A percentile compares a stretch with the other conserved stretches of the same genome.
Conservation (phyloP, 305 asterid species). For the Caryopteris hybrid region DNA sequence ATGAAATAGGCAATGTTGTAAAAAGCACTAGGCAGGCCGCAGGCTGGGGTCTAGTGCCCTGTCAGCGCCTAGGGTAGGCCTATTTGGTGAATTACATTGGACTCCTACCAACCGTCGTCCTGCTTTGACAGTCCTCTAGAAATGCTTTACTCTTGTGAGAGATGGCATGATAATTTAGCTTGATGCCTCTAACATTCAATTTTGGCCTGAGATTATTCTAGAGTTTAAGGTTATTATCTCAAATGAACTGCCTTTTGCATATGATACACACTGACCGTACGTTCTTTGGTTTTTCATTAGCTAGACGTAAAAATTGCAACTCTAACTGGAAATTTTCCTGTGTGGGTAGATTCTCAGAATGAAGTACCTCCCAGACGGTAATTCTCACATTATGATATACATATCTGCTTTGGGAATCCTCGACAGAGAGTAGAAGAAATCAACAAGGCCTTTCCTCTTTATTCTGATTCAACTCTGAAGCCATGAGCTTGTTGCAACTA, state of each 20-base stretch:
- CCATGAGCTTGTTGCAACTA: conserved; percentile 4
- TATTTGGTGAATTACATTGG: not conserved
- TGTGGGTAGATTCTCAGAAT: conserved; percentile 21
- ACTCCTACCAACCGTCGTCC: not conserved
- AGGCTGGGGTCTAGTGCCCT: no score
- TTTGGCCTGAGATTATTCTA: no score
- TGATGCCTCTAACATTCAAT: no score
- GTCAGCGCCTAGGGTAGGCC: no score
- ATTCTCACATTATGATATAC: not conserved
- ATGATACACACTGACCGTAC: not conserved
- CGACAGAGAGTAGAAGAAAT: conserved; percentile 8
- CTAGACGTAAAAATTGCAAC: not conserved
- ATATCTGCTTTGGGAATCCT: conserved; percentile 8
- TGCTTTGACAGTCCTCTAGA: not conserved
- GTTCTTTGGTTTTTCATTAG: not conserved
- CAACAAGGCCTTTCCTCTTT: not conserved
- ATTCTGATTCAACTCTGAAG: conserved; percentile 5
- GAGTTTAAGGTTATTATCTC: not conserved
- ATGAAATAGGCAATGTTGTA: no score
- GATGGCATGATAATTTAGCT: not conserved
- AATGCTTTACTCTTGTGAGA: not conserved
- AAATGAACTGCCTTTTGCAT: not conserved
- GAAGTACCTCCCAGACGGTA: conserved; percentile 22
- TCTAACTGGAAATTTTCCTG: conserved; percentile 2
- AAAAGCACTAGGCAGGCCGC: no score